These are phyloP conservation scores for Amniculicola lignicola DNA, from an alignment of 495 filamentous ascomycete species.

Conservation along the genomic window DNA sequence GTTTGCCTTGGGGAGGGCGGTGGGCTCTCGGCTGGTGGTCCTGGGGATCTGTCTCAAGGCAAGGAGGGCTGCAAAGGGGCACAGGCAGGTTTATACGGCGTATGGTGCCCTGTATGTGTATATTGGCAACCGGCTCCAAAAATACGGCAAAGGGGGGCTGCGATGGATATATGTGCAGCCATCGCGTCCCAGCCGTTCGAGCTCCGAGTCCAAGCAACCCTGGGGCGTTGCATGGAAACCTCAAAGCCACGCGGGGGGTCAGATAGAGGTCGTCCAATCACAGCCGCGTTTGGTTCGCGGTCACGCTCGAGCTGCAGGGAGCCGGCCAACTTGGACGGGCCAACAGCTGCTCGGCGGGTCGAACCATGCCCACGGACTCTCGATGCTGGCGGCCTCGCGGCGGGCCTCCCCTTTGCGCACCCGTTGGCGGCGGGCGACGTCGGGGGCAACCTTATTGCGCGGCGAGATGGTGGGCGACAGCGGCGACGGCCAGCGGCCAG, in stretches of 20 bases:
- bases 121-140: neutral
- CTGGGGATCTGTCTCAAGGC: conserved; percentile 2
- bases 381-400: no score
- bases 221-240: no score
- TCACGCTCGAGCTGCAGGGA: no score
- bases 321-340: conserved; percentile 21
- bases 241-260: conserved; percentile 32
- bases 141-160: conserved; percentile 18
- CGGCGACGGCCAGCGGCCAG: neutral
- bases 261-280: no score
- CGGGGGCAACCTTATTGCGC: neutral
- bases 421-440: no score
- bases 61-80: conserved; percentile 6
- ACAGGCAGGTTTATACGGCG: conserved; percentile 20
- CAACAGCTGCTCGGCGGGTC: conserved; percentile 1
- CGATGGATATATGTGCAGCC: conserved; percentile 19
- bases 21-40: conserved; percentile 3
- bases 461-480: neutral
- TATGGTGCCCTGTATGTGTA: neutral
- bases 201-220: no score
- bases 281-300: no score
- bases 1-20: conserved; percentile 4
- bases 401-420: no score
- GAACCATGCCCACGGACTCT: conserved; percentile 28
- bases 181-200: conserved; percentile 14